Conservation (phyloP, 2,329 filamentous ascomycete species). For the Colletotrichum tabaci region DNA sequence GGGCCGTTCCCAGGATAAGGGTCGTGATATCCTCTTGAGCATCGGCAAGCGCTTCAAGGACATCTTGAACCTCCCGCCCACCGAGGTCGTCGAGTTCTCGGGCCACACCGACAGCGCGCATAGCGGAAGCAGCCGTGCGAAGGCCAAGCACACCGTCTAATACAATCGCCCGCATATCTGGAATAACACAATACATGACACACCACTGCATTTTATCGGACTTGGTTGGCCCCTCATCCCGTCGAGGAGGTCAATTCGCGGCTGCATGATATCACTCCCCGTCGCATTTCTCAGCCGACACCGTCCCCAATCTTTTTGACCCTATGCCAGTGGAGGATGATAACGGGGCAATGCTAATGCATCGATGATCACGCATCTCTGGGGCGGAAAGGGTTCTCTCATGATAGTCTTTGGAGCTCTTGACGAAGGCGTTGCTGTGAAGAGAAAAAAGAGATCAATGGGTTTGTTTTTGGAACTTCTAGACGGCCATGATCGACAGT, state of each 20-base stretch:
- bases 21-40: constrained; percentile 84
- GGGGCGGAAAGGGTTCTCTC: constrained; percentile 41
- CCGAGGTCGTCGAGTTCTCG: constrained; percentile 91
- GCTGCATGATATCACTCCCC: constrained; percentile 37
- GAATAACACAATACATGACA: constrained; percentile 24
- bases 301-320: constrained; percentile 31
- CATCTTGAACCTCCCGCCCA: constrained; percentile 82
- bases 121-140: constrained; percentile 93
- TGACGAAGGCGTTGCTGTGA: constrained; percentile 43
- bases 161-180: constrained; percentile 8
- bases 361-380: constrained; percentile 42
- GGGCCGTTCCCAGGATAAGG: constrained; percentile 84
- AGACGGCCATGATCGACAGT: constrained; percentile 42
- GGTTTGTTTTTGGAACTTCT: constrained; percentile 34
- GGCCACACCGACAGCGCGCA: constrained; percentile 96
- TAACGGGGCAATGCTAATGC: constrained; percentile 36
- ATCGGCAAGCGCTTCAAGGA: constrained; percentile 96
- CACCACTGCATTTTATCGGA: constrained; percentile 37
- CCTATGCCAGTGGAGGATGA: constrained; percentile 25
- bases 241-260: constrained; percentile 25
- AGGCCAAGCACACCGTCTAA: constrained; percentile 92
- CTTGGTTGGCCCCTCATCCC: constrained; percentile 21
- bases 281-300: constrained; percentile 38
- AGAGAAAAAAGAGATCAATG: constrained; percentile 34
- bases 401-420: constrained; percentile 41